Percentiles rank a stretch among this genome's conserved stretches.
These are phyloP conservation scores for Plasmodium cynomolgi DNA, from an alignment of 169 alveolate genomes.

Conservation along the genomic window DNA sequence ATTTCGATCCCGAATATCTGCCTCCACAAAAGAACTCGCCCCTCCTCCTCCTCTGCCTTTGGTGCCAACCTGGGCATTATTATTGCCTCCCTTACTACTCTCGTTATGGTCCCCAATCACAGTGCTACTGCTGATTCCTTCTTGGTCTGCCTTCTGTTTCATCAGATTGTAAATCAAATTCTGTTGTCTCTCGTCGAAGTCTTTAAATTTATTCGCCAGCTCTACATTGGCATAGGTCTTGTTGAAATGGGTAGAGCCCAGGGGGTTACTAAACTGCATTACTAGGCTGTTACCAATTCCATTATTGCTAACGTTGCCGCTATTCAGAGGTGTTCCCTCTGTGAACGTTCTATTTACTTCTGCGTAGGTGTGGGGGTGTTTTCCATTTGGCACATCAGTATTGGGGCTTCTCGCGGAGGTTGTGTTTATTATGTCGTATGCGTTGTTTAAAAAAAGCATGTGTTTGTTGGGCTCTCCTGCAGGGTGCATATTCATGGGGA, in stretches of 20 bases:
- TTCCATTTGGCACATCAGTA: not conserved
- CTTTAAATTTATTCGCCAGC: not conserved
- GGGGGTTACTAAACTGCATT: not conserved
- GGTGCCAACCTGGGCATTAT: not conserved
- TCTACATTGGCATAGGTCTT: not conserved
- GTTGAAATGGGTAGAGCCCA: not conserved
- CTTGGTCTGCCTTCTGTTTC: not conserved
- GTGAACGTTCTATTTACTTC: not conserved
- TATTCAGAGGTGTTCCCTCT: not conserved
- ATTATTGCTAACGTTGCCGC: not conserved
- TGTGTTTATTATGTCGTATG: not conserved
- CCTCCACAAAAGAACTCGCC: not conserved
- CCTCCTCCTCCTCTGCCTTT: not conserved
- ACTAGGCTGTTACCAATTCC: not conserved
- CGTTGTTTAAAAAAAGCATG: slow-evolving; percentile 9
- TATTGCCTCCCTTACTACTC: not conserved
- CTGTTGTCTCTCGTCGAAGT: not conserved
- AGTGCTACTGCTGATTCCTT: not conserved
- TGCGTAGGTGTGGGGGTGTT: not conserved
- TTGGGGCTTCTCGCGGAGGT: not conserved
- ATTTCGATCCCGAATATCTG: not conserved
- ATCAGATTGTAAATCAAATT: not conserved
- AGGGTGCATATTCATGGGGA: not conserved
- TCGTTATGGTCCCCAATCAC: not conserved
- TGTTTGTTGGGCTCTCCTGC: not conserved